Conservation (phyloP, 495 filamentous ascomycete genomes). For the Letharia columbiana region DNA sequence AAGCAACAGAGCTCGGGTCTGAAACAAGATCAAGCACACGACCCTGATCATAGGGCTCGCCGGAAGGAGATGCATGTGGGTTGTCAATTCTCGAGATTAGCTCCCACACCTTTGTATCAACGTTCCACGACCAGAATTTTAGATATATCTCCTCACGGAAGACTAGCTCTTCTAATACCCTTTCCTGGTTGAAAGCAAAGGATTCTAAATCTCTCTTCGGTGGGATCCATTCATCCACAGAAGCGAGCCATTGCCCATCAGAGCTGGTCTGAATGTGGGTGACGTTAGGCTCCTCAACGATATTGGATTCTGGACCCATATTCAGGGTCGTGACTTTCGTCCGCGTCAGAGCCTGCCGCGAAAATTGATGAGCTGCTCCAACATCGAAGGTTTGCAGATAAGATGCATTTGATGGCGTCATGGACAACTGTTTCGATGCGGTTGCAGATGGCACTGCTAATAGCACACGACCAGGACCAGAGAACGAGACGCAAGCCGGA, state of each 20-base stretch:
- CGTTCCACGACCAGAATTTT: conserved; percentile 81
- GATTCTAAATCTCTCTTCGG: conserved; percentile 52
- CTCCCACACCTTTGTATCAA: conserved; percentile 54
- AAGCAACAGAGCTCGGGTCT: conserved; percentile 55
- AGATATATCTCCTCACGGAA: conserved; percentile 61
- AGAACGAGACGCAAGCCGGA: conserved; percentile 50
- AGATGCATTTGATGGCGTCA: conserved; percentile 35
- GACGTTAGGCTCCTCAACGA: conserved; percentile 65
- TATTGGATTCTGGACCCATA: conserved; percentile 56
- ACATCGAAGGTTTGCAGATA: conserved; percentile 81
- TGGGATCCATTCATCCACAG: conserved; percentile 82
- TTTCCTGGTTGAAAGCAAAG: conserved; percentile 36
- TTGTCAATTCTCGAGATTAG: conserved; percentile 72
- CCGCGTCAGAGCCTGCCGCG: conserved; percentile 76
- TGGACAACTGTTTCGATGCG: conserved; percentile 33
- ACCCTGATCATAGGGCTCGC: conserved; percentile 38
- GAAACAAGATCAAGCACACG: conserved; percentile 61
- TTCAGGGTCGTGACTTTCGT: conserved; percentile 79
- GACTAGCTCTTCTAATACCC: conserved; percentile 35
- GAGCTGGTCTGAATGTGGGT: conserved; percentile 60
- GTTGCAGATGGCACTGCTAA: conserved; percentile 47
- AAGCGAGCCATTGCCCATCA: conserved; percentile 86
- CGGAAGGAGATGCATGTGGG: conserved; percentile 51
- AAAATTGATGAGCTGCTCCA: conserved; percentile 58
- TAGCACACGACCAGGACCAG: conserved; percentile 48